Evolutionary conservation across 2,329 filamentous ascomycete species (phyloP).

Genomic region (Mariannaea elegans): DNA sequence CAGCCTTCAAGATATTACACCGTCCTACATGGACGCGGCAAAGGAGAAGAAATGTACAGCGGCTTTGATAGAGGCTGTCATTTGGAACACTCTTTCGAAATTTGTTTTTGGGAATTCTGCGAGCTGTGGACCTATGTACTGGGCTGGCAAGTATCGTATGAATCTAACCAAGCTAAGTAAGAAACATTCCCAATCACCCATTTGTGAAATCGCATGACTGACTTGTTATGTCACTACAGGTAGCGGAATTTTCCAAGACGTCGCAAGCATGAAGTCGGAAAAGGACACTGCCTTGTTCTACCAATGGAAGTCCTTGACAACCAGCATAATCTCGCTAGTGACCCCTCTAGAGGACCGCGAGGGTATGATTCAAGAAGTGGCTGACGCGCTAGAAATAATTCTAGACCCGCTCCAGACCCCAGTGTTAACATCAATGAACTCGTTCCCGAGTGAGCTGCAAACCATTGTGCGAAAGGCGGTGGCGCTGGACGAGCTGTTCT

Average conservation of each 20-base stretch:
- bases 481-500: neutral
- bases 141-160: conserved; percentile 1
- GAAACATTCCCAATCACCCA: neutral
- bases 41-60: neutral
- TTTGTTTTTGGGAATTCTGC: neutral
- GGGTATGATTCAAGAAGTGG: neutral
- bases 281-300: neutral
- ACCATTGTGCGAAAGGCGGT: neutral
- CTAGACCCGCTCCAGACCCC: neutral
- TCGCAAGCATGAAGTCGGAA: neutral
- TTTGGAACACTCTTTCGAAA: conserved; percentile 1
- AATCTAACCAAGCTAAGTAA: conserved; percentile 4
- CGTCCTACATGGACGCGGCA: neutral
- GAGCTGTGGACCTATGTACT: neutral
- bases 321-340: neutral
- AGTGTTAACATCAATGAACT: neutral
- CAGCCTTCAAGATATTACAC: neutral
- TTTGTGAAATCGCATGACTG: neutral
- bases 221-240: neutral
- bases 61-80: conserved; percentile 3
- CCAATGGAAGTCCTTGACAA: conserved; percentile 11
- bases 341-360: neutral
- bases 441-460: neutral
- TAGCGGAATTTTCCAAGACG: neutral
- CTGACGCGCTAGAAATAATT: neutral